Evolutionary conservation across 768 basidiomycete genomes (phyloP).

Genomic region (Lentinula boryana): DNA sequence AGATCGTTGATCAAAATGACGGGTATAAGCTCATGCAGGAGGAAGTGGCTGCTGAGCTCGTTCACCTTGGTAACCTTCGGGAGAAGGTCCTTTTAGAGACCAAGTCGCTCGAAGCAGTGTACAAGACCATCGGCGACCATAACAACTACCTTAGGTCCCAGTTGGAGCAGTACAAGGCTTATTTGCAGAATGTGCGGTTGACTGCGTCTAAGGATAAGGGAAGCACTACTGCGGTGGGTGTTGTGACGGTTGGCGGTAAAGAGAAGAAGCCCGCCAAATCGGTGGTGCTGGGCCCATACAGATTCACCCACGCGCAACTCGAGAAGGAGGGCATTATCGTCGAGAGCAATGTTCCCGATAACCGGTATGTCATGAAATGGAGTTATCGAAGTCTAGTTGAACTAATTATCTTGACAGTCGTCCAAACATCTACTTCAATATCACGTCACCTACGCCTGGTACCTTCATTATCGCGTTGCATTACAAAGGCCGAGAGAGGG

Average conservation of each 20-base stretch:
- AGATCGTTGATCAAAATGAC: conserved; percentile 76
- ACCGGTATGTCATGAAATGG: conserved; percentile 47
- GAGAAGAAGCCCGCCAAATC: conserved; percentile 90
- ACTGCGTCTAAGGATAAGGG: conserved; percentile 89
- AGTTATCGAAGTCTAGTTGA: background rate
- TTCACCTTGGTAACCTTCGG: conserved; percentile 91
- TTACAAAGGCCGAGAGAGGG: conserved; percentile 98
- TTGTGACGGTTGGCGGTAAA: conserved; percentile 93
- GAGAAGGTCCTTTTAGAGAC: conserved; percentile 95
- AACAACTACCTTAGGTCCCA: conserved; percentile 96
- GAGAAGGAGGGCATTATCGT: conserved; percentile 99
- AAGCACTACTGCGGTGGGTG: conserved; percentile 82
- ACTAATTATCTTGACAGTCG: conserved; percentile 45
- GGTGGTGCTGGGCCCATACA: conserved; percentile 88
- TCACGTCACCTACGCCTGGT: conserved; percentile 95
- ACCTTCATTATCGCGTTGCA: conserved; percentile 99
- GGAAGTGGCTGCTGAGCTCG: conserved; percentile 91
- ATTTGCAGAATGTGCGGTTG: conserved; percentile 93
- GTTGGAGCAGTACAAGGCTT: conserved; percentile 99
- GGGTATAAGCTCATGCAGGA: conserved; percentile 96
- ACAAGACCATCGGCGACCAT: conserved; percentile 99
- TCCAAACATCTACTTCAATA: conserved; percentile 98
- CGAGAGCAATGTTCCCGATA: conserved; percentile 98
- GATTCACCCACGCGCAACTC: conserved; percentile 96
- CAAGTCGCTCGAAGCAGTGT: conserved; percentile 90